Percentiles rank a stretch among this genome's conserved stretches.
Evolutionary conservation across 2,329 filamentous ascomycete species (phyloP).

Genomic region (Diplocarpon rosae): DNA sequence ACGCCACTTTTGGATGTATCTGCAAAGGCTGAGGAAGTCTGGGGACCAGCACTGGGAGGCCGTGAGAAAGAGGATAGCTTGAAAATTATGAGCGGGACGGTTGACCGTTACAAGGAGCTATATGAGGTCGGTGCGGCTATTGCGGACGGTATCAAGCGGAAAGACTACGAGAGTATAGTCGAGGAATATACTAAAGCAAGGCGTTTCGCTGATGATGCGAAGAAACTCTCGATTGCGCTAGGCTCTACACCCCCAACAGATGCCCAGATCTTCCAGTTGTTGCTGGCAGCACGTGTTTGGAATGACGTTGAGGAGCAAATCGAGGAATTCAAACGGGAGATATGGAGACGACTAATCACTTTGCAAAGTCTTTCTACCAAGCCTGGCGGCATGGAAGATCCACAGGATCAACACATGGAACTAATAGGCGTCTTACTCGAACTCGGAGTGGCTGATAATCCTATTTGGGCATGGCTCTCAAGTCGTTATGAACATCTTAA

Average conservation of each 20-base stretch:
- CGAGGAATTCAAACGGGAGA: conserved; percentile 73
- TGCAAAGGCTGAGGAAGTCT: conserved; percentile 91
- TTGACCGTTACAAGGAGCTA: conserved; percentile 71
- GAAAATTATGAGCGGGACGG: conserved; percentile 61
- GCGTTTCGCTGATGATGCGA: conserved; percentile 68
- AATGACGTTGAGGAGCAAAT: conserved; percentile 83
- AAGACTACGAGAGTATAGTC: conserved; percentile 78
- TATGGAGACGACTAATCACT: conserved; percentile 72
- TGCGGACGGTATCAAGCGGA: conserved; percentile 76
- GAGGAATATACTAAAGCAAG: conserved; percentile 81
- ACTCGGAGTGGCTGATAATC: conserved; percentile 87
- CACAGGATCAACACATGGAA: conserved; percentile 81
- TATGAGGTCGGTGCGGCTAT: conserved; percentile 72
- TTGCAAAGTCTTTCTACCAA: conserved; percentile 43
- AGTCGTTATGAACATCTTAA: conserved; percentile 86
- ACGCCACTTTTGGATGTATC: conserved; percentile 78
- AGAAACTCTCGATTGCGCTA: conserved; percentile 49
- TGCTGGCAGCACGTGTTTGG: conserved; percentile 92
- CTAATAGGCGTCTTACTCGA: conserved; percentile 84
- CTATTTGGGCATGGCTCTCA: conserved; percentile 90
- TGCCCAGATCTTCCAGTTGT: conserved; percentile 70
- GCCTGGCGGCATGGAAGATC: conserved; percentile 18
- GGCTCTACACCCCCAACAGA: conserved; percentile 55
- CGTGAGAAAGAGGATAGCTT: conserved; percentile 83
- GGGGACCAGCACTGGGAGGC: conserved; percentile 87